Conservation (phyloP, 2,329 filamentous ascomycete species). For the Graphilbum fragrans region DNA sequence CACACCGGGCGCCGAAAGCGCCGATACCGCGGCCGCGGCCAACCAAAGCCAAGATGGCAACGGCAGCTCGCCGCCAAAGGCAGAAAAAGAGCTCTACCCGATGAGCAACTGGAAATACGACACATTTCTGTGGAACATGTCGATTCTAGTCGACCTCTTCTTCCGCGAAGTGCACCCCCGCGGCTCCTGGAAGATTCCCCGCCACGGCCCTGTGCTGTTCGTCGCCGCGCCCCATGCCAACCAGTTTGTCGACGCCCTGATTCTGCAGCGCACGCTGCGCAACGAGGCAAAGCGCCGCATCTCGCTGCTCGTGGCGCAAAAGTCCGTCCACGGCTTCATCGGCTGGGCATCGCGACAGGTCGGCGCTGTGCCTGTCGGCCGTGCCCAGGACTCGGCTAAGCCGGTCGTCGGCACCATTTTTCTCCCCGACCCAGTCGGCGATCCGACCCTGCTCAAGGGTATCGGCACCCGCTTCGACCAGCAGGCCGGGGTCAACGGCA, state of each 20-base stretch:
- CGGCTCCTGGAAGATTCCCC: constrained; percentile 88
- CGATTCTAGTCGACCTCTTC: constrained; percentile 85
- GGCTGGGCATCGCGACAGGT: constrained; percentile 75
- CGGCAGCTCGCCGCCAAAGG: constrained; percentile 4
- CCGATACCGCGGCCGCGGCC: no score
- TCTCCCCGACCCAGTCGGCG: constrained; percentile 73
- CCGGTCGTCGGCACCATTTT: constrained; percentile 71
- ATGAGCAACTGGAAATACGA: constrained; percentile 70
- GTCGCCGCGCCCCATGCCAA: constrained; percentile 96
- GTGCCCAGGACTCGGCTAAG: constrained; percentile 81
- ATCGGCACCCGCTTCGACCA: constrained; percentile 73
- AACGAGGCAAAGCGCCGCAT: constrained; percentile 80
- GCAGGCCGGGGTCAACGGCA: constrained; percentile 64
- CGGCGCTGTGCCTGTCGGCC: constrained; percentile 83
- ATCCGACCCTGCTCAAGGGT: constrained; percentile 70
- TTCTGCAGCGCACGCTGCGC: constrained; percentile 82
- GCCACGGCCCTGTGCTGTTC: constrained; percentile 80
- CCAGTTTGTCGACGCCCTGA: constrained; percentile 92
- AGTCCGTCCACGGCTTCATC: constrained; percentile 89
- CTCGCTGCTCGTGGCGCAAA: constrained; percentile 86
- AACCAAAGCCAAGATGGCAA: background rate
- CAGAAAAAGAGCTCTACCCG: constrained; percentile 40
- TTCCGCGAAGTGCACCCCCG: constrained; percentile 95
- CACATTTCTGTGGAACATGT: constrained; percentile 64
- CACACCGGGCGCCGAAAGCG: background rate